Evolutionary conservation across 176 grass and related monocot species (phyloP).

Genomic region (Pontederia crassipes): DNA sequence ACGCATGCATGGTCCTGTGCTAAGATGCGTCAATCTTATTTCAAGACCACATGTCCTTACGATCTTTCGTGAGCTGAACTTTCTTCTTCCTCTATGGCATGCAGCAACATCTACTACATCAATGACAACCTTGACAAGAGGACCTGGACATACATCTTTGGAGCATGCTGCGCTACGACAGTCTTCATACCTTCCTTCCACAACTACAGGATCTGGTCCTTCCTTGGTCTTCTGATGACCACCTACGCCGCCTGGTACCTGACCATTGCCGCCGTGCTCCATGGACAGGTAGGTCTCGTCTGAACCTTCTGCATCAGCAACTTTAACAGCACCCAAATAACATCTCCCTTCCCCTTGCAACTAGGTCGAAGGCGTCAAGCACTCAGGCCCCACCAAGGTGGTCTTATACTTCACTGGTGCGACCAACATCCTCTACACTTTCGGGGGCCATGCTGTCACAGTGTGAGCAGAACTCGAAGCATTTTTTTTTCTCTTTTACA

Average conservation of each 20-base stretch:
- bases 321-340: no score
- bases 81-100: neutral
- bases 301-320: no score
- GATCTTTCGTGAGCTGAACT: neutral
- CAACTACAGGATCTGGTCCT: conserved; percentile 96
- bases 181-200: conserved; percentile 97
- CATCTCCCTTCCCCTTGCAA: no score
- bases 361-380: conserved; percentile 61
- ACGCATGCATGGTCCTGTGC: neutral
- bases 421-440: conserved; percentile 98
- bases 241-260: conserved; percentile 88
- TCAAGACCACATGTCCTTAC: neutral
- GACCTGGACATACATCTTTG: conserved; percentile 98
- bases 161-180: conserved; percentile 88
- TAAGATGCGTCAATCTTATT: neutral
- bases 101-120: conserved; percentile 97
- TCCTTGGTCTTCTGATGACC: conserved; percentile 90
- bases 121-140: conserved; percentile 91
- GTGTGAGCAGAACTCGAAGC: conserved; percentile 38
- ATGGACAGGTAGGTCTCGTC: conserved; percentile 41
- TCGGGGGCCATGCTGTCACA: conserved; percentile 96
- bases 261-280: conserved; percentile 48
- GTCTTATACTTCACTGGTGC: conserved; percentile 96
- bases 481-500: no score
- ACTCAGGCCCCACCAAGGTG: conserved; percentile 72